Base-by-base conservation (phyloP, 306 rosid genomes). In the Vigna mungo region DNA sequence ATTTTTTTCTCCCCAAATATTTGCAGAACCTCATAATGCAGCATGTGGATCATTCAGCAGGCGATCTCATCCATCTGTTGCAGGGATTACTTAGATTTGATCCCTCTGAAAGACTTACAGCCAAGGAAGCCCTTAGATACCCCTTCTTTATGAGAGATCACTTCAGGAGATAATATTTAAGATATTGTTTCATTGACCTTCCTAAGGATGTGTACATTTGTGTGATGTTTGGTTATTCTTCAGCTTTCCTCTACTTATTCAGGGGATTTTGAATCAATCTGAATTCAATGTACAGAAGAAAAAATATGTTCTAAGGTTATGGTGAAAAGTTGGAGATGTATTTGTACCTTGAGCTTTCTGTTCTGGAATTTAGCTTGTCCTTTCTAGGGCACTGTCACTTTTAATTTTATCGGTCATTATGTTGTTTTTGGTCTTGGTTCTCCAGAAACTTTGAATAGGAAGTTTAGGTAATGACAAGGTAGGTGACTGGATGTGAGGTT, bases 1-100 rank as follows among this genome's bases (percentile, higher is more conserved):
- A 34, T n/a, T 13, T 2, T 14, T 41, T 9, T 4, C 47, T 12
- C 16, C 32, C 21, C 39, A 3, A 66, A 48, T 37, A 2, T 32
- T 8, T 72, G 86, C 96, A 93, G 97, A 95, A 95, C 77, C 87
- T 95, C 56, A 25, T 95, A 72, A 95, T 95, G 99, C 97, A 87
- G 84, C 96, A 95, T 15, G 99, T 90, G 9, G 99, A 95, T 73
- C 99, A 95, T 84, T 95, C 99, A 0, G 97, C 96, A 0, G 97
- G 97, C 3, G 97, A 95, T 72, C 90, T 95, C 34, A 92, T 92
- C 46, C 96, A 95, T 77, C 91, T 95, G 2, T 79, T 95, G 71
- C 99, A 95, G 77, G 99, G 97, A 13, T 81, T 95, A 21, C 97
- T 95, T 44, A 90, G 77, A 84, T 89, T 82, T 46, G 97, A 95